These are phyloP conservation scores for Fabrea salina DNA, from an alignment of 169 alveolate genomes.

Conservation along the genomic window DNA sequence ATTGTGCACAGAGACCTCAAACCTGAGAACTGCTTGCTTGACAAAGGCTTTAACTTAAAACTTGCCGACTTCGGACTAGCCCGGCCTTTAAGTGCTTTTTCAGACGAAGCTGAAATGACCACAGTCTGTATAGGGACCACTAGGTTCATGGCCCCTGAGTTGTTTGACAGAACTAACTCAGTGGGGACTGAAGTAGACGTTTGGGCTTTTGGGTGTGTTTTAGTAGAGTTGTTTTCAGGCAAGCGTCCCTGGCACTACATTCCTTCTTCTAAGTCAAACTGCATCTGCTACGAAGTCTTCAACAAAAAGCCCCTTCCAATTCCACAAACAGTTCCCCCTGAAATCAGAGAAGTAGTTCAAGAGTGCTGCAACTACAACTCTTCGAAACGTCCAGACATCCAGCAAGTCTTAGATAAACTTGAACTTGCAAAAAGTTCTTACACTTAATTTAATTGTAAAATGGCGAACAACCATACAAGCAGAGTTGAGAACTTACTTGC, in stretches of 20 bases:
- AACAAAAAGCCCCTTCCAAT: conserved; percentile 14
- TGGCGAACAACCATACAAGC: too few relatives aligned
- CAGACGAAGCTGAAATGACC: neutral
- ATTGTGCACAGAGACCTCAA: conserved; percentile 50
- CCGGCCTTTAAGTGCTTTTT: neutral
- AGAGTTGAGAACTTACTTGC: too few relatives aligned
- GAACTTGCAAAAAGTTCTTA: conserved; percentile 5
- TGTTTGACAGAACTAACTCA: neutral
- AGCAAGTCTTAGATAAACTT: neutral
- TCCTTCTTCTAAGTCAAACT: neutral
- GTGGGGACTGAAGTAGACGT: neutral
- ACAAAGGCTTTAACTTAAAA: neutral
- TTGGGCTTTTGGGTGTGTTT: conserved; percentile 11
- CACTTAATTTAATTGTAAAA: too few relatives aligned
- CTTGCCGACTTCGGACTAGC: neutral
- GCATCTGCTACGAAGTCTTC: neutral
- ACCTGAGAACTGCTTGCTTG: conserved; percentile 35
- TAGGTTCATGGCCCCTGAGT: conserved; percentile 28
- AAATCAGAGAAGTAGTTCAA: neutral
- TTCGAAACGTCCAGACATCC: neutral
- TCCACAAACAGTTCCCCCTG: neutral
- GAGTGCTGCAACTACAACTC: conserved; percentile 3
- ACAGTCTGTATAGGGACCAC: conserved; percentile 7
- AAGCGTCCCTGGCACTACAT: conserved; percentile 5
- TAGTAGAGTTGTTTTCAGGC: neutral